These are phyloP conservation scores for Pochonia chlamydosporia DNA, from an alignment of 2,329 filamentous ascomycete species.

Conservation along the genomic window DNA sequence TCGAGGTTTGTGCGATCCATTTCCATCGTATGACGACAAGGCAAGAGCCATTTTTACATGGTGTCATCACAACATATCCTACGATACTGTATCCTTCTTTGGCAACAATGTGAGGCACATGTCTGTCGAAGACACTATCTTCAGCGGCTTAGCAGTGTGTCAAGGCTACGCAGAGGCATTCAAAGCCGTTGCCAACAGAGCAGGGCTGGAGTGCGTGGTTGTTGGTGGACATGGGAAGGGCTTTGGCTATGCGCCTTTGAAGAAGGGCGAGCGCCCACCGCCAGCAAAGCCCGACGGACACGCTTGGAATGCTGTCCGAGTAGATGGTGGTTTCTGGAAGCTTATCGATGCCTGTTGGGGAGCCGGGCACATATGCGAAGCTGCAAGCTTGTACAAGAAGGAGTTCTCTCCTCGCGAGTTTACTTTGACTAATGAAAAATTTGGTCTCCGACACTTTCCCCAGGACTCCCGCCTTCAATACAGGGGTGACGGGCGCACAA, in stretches of 20 bases:
- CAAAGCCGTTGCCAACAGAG: constrained; percentile 68
- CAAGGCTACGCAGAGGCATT: constrained; percentile 86
- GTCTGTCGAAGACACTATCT: constrained; percentile 67
- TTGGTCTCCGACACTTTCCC: constrained; percentile 78
- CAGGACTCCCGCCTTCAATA: constrained; percentile 63
- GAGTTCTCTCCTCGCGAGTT: constrained; percentile 61
- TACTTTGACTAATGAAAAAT: constrained; percentile 64
- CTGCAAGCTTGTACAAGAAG: constrained; percentile 55
- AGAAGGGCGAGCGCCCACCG: constrained; percentile 60
- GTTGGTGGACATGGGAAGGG: constrained; percentile 83
- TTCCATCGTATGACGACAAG: constrained; percentile 81
- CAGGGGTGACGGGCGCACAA: constrained; percentile 61
- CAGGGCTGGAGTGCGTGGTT: constrained; percentile 72
- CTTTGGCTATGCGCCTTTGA: constrained; percentile 60
- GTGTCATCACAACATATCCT: constrained; percentile 89
- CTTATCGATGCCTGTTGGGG: constrained; percentile 92
- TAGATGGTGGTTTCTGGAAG: constrained; percentile 87
- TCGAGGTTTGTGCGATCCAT: constrained; percentile 69
- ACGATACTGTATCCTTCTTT: constrained; percentile 78
- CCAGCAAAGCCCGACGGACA: constrained; percentile 59
- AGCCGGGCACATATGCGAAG: constrained; percentile 59
- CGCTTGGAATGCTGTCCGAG: constrained; percentile 89
- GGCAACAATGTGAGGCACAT: constrained; percentile 59
- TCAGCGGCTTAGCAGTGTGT: constrained; percentile 78
- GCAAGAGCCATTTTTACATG: constrained; percentile 90